Percentiles rank a stretch among this genome's conserved stretches.
phyloP scores from a whole-genome alignment of 2,329 filamentous ascomycete genomes.

The Lecanicillium sp. region DNA sequence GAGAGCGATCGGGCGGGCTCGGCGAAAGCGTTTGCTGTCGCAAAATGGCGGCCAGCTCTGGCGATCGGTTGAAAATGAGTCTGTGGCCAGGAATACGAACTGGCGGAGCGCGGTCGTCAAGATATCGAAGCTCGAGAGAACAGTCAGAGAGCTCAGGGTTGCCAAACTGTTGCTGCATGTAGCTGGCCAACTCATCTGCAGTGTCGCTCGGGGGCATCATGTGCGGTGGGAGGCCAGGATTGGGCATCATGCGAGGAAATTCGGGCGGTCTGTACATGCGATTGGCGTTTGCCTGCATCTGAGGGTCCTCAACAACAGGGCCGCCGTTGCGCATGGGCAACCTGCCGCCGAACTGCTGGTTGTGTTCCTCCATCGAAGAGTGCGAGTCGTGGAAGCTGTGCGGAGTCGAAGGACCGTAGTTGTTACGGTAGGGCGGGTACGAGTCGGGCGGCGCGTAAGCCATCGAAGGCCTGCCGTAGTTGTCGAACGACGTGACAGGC shows the following conservation, averaged over 20 bases:
- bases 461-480: constrained; percentile 32
- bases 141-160: constrained; percentile 35
- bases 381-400: constrained; percentile 59
- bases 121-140: constrained; percentile 35
- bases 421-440: constrained; percentile 28
- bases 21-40: constrained; percentile 27
- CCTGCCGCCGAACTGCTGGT: constrained; percentile 34
- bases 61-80: constrained; percentile 49
- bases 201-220: constrained; percentile 25
- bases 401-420: constrained; percentile 49
- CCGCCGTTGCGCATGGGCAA: constrained; percentile 34
- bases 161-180: constrained; percentile 31
- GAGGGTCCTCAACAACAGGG: constrained; percentile 25
- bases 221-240: constrained; percentile 23
- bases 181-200: constrained; percentile 37
- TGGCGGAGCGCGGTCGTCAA: constrained; percentile 28
- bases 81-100: constrained; percentile 48
- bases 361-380: constrained; percentile 45
- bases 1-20: constrained; percentile 18
- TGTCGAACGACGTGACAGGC: constrained; percentile 30
- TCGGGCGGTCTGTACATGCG: constrained; percentile 27
- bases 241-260: constrained; percentile 29
- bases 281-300: constrained; percentile 23
- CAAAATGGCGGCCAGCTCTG: constrained; percentile 23
- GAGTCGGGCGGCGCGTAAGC: constrained; percentile 30